phyloP scores from a whole-genome alignment of 345 rosid genomes.

The Pistacia atlantica region DNA sequence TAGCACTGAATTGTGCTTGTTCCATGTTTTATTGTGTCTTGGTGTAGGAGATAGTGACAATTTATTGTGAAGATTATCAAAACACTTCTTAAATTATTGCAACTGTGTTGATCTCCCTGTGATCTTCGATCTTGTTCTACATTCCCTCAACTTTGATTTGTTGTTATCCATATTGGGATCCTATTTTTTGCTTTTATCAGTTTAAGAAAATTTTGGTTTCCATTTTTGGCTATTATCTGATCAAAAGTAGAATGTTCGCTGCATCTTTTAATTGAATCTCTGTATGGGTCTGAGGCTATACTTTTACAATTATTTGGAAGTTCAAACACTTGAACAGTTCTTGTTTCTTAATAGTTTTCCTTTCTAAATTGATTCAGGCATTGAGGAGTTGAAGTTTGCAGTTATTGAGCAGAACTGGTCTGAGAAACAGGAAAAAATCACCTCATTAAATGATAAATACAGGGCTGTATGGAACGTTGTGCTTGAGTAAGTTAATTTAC shows the following conservation, averaged over 20 bases:
- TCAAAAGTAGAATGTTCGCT: not conserved
- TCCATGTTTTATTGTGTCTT: slow-evolving; percentile 9
- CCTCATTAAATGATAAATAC: slow-evolving; percentile 66
- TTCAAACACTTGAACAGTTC: not conserved
- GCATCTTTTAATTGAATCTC: not conserved
- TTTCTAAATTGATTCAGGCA: slow-evolving; percentile 44
- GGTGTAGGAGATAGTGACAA: not conserved
- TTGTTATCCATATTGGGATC: not conserved
- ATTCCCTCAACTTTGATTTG: not conserved
- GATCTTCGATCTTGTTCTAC: not conserved
- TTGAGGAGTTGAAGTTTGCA: slow-evolving; percentile 79
- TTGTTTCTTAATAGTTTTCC: slow-evolving; percentile 11
- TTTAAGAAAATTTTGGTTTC: not conserved
- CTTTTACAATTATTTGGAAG: slow-evolving; percentile 23
- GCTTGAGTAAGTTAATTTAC: slow-evolving; percentile 52
- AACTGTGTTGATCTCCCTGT: not conserved
- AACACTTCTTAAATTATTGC: slow-evolving; percentile 4
- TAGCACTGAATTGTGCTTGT: not conserved
- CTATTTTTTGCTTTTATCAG: not conserved
- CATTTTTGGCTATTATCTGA: slow-evolving; percentile 1
- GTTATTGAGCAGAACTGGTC: slow-evolving; percentile 71
- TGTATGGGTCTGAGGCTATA: not conserved
- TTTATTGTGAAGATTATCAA: slow-evolving; percentile 1
- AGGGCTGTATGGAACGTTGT: slow-evolving; percentile 52
- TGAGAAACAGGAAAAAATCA: slow-evolving; percentile 60